Base-by-base conservation (phyloP, 768 basidiomycete genomes). In the Tulasnella calospora region DNA sequence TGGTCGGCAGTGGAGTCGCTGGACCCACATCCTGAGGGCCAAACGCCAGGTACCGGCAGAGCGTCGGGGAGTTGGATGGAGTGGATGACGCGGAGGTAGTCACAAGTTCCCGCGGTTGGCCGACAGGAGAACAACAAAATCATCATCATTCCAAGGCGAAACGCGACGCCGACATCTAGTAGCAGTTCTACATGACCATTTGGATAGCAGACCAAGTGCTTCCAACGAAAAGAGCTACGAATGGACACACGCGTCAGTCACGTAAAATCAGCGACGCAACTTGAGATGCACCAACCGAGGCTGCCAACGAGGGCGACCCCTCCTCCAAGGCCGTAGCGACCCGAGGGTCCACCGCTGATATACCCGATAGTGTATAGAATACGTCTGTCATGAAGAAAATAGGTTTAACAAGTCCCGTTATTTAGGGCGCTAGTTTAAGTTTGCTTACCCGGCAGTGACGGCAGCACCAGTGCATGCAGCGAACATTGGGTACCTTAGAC, bases 281-380 rank as follows among this genome's bases (percentile, higher is more conserved):
- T 9, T 10, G 9, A 44, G 6, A 35, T 44, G 10, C 27, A 33
- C 33, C 44, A 0, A 47, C 44, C 44, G 27, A 74, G 3, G n/a
- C 44, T 55, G n/a, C 73, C 44, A 15, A 61, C n/a, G 19, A 40
- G 21, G 35, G 75, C 75, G 38, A 57, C 9, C 2, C 33, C 55
- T 36, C 75, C 75, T 67, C 75, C 75, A 27, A 21, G 9, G 27
- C 57, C 57, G 30, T 57, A 55, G 40, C 75, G 75, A n/a, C 67
- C 67, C 40, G 72, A 7, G 19, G 77, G 77, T 27, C 55, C 77
- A 21, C 27, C 36, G 10, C 33, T 27, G 44, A 69, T 47, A 27
- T 78, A 78, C 35, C 69, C 77, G 15, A 12, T 9, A n/a, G 77
- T 73, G 71, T 73, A 78, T 17, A 78, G 33, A 46, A 78, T 61